phyloP scores from a whole-genome alignment of 331 rosid genomes.

The Rosa hybrid region DNA sequence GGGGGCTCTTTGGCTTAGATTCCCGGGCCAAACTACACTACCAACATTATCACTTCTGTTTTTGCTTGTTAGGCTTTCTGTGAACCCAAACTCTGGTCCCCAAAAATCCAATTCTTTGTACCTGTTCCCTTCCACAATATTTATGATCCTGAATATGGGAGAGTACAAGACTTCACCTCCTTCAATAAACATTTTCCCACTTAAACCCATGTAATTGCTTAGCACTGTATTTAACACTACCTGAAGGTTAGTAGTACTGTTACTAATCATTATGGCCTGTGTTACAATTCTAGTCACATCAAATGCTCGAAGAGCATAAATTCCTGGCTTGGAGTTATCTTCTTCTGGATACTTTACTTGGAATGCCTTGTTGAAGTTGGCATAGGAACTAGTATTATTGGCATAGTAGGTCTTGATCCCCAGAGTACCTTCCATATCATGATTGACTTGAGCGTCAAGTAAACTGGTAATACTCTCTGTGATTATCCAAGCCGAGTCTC shows the following conservation, averaged over 20 bases:
- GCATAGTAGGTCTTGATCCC: slow-evolving; percentile 50
- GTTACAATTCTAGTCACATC: slow-evolving; percentile 38
- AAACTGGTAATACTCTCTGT: slow-evolving; percentile 40
- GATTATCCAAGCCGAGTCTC: slow-evolving; percentile 55
- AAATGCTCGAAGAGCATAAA: slow-evolving; percentile 51
- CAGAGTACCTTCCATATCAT: slow-evolving; percentile 48
- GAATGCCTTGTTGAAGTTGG: slow-evolving; percentile 34
- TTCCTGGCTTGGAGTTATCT: slow-evolving; percentile 42
- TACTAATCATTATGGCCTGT: slow-evolving; percentile 25
- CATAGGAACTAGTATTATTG: slow-evolving; percentile 25
- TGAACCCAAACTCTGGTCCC: slow-evolving; percentile 40
- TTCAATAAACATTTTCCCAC: slow-evolving; percentile 30
- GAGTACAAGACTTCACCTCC: slow-evolving; percentile 21
- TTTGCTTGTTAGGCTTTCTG: background rate
- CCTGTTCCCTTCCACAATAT: slow-evolving; percentile 24
- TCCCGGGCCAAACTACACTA: slow-evolving; percentile 63
- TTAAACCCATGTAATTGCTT: slow-evolving; percentile 26
- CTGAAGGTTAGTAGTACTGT: slow-evolving; percentile 9
- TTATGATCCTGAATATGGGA: slow-evolving; percentile 9
- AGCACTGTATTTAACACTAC: slow-evolving; percentile 20
- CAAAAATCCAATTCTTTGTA: slow-evolving; percentile 45
- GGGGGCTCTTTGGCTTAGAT: background rate
- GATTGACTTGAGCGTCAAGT: slow-evolving; percentile 34
- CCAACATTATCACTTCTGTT: background rate
- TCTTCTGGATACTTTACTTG: slow-evolving; percentile 31